A percentile compares a stretch with the other conserved stretches of the same genome.
Evolutionary conservation across 1,284 basidiomycete species (phyloP).

Genomic region (Marasmius sp.): DNA sequence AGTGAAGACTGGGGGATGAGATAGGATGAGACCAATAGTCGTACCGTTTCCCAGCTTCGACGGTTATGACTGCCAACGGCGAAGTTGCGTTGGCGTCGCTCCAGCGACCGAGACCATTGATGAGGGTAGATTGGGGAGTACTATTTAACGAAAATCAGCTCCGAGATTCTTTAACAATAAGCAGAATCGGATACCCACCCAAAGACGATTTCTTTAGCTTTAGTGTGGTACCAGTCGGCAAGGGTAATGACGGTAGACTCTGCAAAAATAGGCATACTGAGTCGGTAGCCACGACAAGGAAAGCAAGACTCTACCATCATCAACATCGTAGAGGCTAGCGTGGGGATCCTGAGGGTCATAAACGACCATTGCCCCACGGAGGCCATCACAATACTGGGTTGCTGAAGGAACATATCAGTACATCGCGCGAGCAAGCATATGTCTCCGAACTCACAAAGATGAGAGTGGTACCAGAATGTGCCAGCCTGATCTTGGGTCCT

Average conservation of each 20-base stretch:
- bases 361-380: slow-evolving; percentile 45
- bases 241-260: slow-evolving; percentile 28
- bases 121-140: slow-evolving; percentile 39
- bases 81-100: not conserved
- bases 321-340: slow-evolving; percentile 39
- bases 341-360: slow-evolving; percentile 48
- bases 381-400: slow-evolving; percentile 41
- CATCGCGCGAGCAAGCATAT: not conserved
- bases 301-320: slow-evolving; percentile 34
- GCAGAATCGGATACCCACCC: not conserved
- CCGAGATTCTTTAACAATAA: too few relatives aligned
- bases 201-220: not conserved
- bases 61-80: slow-evolving; percentile 30
- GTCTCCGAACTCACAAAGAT: slow-evolving; percentile 30
- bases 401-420: slow-evolving; percentile 13
- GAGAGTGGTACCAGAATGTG: slow-evolving; percentile 47
- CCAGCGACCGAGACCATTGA: slow-evolving; percentile 41
- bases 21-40: not conserved
- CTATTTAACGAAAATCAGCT: not conserved
- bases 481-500: slow-evolving; percentile 33
- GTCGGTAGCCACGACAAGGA: not conserved
- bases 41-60: slow-evolving; percentile 16
- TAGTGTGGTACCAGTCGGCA: slow-evolving; percentile 33
- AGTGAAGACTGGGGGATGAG: not conserved
- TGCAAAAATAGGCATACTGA: slow-evolving; percentile 3